Conservation (phyloP, 768 basidiomycete species). For the Mycena alexandri region DNA sequence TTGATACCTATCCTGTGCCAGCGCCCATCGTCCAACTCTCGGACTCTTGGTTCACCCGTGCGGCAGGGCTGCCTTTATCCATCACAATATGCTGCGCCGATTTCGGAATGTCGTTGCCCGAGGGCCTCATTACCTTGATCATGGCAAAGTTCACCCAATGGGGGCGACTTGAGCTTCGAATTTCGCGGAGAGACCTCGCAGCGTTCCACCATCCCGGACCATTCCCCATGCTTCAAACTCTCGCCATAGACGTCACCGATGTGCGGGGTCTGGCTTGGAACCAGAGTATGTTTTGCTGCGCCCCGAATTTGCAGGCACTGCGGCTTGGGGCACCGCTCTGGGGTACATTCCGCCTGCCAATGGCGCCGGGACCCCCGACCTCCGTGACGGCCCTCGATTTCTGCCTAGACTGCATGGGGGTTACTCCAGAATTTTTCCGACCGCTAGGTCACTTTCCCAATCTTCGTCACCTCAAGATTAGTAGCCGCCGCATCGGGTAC, state of each 20-base stretch:
- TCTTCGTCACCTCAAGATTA: too few species aligned
- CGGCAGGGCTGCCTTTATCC: neutral
- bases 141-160: neutral
- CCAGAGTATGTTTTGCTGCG: neutral
- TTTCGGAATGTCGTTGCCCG: neutral
- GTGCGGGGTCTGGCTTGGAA: neutral
- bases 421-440: too few species aligned
- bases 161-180: neutral
- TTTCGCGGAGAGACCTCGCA: neutral
- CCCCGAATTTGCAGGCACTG: neutral
- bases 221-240: slow-evolving; percentile 1
- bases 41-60: too few species aligned
- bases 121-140: neutral
- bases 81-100: neutral
- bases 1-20: too few species aligned
- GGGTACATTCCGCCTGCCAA: neutral
- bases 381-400: too few species aligned
- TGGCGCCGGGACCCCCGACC: neutral
- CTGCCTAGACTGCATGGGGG: too few species aligned
- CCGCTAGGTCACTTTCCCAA: too few species aligned
- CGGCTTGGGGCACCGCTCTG: neutral
- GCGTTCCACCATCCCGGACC: neutral
- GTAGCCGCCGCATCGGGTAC: too few species aligned
- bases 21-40: too few species aligned
- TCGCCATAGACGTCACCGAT: neutral